phyloP scores from a whole-genome alignment of 192 early-diverging fungal genomes.

The Jimgerdemannia lactiflua region DNA sequence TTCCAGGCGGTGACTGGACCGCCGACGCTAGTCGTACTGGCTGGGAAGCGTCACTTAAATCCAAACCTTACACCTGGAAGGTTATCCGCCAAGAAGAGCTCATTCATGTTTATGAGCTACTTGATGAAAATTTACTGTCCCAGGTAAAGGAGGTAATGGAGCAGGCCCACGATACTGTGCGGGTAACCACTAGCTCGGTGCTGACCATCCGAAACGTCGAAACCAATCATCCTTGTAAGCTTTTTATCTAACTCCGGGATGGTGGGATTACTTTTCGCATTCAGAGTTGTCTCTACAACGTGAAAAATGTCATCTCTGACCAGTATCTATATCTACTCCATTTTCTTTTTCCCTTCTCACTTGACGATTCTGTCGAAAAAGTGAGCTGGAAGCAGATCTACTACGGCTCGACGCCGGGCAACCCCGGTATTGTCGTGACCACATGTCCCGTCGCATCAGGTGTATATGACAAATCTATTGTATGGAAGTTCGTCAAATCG shows the following conservation, averaged over 20 bases:
- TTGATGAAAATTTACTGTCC: neutral
- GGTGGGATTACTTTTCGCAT: neutral
- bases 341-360: no score
- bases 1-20: neutral
- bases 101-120: neutral
- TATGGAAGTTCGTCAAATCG: no score
- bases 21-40: no score
- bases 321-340: no score
- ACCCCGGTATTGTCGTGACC: no score
- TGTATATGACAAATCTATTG: no score
- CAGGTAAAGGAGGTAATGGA: neutral
- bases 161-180: neutral
- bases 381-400: no score
- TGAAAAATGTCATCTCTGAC: no score
- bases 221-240: neutral
- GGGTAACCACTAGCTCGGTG: neutral
- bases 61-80: neutral
- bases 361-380: no score
- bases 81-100: neutral
- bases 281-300: neutral
- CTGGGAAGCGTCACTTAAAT: neutral
- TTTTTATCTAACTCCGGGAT: neutral
- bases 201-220: neutral
- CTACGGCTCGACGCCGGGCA: no score
- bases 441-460: no score